Conservation (phyloP, 768 basidiomycete genomes). For the Tricholoma sp. region DNA sequence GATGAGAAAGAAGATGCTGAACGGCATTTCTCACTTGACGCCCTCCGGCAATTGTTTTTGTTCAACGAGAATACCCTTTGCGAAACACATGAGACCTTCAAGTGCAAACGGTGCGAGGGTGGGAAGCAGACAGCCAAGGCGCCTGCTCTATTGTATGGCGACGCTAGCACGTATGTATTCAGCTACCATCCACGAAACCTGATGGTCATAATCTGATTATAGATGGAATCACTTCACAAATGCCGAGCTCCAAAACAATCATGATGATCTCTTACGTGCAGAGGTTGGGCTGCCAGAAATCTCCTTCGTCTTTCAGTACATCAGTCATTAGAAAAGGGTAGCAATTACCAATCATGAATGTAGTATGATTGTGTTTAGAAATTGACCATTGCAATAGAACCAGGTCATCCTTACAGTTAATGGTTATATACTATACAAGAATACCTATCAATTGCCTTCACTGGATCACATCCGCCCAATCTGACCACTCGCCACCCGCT, state of each 20-base stretch:
- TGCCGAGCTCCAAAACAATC: constrained; percentile 79
- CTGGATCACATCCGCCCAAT: constrained; percentile 62
- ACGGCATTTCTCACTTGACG: constrained; percentile 89
- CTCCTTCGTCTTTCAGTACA: constrained; percentile 95
- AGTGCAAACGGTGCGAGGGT: constrained; percentile 86
- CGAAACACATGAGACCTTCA: constrained; percentile 98
- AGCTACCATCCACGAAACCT: background rate
- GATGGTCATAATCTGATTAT: constrained; percentile 2
- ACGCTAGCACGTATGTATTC: constrained; percentile 87
- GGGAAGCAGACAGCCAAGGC: constrained; percentile 82
- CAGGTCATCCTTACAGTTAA: background rate
- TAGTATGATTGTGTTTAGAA: background rate
- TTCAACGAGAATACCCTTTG: constrained; percentile 84
- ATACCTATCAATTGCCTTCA: constrained; percentile 21
- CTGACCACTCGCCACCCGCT: constrained; percentile 66
- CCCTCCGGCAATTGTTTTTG: constrained; percentile 84
- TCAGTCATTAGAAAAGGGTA: constrained; percentile 53
- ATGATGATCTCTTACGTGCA: constrained; percentile 91
- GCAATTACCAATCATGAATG: constrained; percentile 3
- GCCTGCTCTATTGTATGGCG: constrained; percentile 87
- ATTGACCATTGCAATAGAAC: background rate
- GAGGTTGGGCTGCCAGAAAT: constrained; percentile 82
- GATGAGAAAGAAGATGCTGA: constrained; percentile 96
- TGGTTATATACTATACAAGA: background rate
- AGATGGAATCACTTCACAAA: constrained; percentile 99